phyloP scores from a whole-genome alignment of 2,329 filamentous ascomycete species.

The Tolypocladium amazonense region DNA sequence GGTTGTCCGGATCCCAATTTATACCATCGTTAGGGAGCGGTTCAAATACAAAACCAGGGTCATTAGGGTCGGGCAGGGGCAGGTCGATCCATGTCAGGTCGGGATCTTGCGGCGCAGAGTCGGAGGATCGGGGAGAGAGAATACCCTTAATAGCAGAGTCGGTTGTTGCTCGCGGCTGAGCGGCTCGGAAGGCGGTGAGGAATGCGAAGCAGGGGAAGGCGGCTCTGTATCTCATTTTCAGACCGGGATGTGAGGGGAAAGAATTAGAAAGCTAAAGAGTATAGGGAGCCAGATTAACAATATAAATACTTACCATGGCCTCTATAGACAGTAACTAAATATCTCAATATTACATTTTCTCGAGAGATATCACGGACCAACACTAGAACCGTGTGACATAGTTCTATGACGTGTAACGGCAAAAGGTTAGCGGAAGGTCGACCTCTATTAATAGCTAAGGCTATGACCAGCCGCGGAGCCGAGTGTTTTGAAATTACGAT shows the following conservation, averaged over 20 bases:
- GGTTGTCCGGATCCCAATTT: not conserved
- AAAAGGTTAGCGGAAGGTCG: too few relatives aligned
- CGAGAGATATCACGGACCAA: not conserved
- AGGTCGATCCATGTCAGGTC: not conserved
- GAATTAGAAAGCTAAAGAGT: not conserved
- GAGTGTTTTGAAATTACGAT: not conserved
- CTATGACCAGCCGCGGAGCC: not conserved
- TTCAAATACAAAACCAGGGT: not conserved
- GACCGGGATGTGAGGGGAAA: not conserved
- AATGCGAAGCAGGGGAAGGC: not conserved
- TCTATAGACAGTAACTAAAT: not conserved
- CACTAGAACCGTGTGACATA: not conserved
- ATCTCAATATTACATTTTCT: not conserved
- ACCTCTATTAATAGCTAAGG: not conserved
- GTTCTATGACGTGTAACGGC: too few relatives aligned
- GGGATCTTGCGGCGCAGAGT: not conserved
- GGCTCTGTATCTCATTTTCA: not conserved
- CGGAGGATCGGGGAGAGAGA: not conserved
- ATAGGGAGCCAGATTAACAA: not conserved
- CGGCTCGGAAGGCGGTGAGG: not conserved
- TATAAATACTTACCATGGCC: not conserved
- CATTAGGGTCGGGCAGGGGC: not conserved
- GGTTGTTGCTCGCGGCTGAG: not conserved
- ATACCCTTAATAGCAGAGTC: not conserved
- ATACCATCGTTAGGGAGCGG: not conserved